phyloP scores from a whole-genome alignment of 176 grass and related monocot genomes.

The Dactylis glomerata region DNA sequence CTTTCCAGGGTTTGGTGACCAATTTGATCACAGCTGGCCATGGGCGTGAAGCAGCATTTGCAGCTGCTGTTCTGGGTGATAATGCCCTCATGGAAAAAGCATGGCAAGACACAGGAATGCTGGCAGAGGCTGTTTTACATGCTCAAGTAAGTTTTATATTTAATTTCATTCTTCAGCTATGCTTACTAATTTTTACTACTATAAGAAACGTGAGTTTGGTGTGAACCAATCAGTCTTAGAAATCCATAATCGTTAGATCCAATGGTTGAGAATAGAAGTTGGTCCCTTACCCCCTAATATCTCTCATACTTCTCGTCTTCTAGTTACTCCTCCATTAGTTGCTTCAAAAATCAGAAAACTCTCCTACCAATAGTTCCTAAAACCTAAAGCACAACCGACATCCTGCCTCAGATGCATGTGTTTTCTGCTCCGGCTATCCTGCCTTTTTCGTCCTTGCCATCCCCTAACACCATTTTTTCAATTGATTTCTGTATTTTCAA shows the following conservation, averaged over 20 bases:
- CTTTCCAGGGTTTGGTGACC: conserved; percentile 65
- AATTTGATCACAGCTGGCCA: conserved; percentile 92
- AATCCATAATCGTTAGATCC: not conserved
- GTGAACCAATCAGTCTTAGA: not conserved
- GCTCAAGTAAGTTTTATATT: conserved; percentile 73
- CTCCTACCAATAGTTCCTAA: not conserved
- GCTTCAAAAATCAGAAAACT: not conserved
- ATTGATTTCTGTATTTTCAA: conserved; percentile 1
- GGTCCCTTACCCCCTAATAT: not conserved
- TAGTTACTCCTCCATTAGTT: not conserved
- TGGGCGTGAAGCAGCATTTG: conserved; percentile 95
- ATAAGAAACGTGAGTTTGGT: not conserved
- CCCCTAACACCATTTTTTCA: not conserved
- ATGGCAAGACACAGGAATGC: conserved; percentile 97
- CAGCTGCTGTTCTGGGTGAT: conserved; percentile 90
- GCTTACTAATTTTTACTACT: conserved; percentile 5
- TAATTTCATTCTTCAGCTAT: conserved; percentile 16
- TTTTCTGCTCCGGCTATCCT: not conserved
- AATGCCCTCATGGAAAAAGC: conserved; percentile 98
- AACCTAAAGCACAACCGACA: not conserved
- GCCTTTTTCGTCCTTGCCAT: not conserved
- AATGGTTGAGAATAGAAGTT: not conserved
- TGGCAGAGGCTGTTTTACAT: conserved; percentile 93
- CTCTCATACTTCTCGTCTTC: not conserved
- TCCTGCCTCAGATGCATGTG: conserved; percentile 1